phyloP scores from a whole-genome alignment of 495 filamentous ascomycete genomes.

The Bathelium albidoporum region DNA sequence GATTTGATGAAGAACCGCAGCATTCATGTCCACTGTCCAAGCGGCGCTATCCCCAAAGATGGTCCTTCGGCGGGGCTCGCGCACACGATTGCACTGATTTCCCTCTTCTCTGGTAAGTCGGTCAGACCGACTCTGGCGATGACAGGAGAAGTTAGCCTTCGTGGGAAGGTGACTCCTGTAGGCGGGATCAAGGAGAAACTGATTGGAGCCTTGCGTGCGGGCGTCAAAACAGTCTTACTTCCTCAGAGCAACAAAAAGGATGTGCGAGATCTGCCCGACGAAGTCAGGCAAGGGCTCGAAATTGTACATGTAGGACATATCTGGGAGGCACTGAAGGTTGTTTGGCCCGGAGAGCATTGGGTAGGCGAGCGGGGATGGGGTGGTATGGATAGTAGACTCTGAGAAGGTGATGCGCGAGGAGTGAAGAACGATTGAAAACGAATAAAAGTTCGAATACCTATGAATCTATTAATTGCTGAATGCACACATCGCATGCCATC shows the following conservation, averaged over 20 bases:
- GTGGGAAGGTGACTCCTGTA: conserved; percentile 79
- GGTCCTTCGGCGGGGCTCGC: conserved; percentile 82
- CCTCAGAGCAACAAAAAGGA: conserved; percentile 88
- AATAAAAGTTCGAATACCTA: no score
- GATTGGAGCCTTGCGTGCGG: conserved; percentile 85
- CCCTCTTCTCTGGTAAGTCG: conserved; percentile 75
- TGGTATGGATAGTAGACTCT: conserved; percentile 54
- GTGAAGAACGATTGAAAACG: conserved; percentile 13
- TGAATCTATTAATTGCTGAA: no score
- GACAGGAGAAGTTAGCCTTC: conserved; percentile 89
- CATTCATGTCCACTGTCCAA: conserved; percentile 94
- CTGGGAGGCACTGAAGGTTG: conserved; percentile 72
- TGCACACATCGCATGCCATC: no score
- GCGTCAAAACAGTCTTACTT: conserved; percentile 87
- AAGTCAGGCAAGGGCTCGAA: conserved; percentile 78
- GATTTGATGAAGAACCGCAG: conserved; percentile 95
- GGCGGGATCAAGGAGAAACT: conserved; percentile 99
- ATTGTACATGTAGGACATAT: conserved; percentile 88
- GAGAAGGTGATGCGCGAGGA: conserved; percentile 6
- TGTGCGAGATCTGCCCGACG: conserved; percentile 79
- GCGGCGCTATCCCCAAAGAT: conserved; percentile 91
- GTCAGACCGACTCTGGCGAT: conserved; percentile 92
- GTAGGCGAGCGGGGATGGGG: conserved; percentile 55
- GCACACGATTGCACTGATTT: conserved; percentile 87
- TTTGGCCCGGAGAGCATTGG: conserved; percentile 81